phyloP scores from a whole-genome alignment of 1,284 basidiomycete genomes.

The Ganoderma lucidum region DNA sequence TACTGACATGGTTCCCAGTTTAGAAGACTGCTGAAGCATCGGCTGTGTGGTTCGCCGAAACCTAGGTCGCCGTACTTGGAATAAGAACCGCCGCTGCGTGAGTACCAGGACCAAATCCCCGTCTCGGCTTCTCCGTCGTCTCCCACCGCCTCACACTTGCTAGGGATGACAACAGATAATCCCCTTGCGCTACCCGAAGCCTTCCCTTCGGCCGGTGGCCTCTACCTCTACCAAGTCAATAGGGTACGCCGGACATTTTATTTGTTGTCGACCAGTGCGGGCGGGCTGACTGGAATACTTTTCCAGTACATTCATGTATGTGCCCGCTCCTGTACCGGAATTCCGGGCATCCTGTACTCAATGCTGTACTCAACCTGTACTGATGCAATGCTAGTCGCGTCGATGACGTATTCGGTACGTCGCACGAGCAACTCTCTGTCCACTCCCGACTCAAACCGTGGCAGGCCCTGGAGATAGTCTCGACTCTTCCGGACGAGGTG shows the following conservation, averaged over 20 bases:
- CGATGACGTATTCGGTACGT: not conserved
- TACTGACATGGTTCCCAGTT: not conserved
- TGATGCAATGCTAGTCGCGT: not conserved
- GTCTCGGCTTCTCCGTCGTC: not conserved
- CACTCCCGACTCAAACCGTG: not conserved
- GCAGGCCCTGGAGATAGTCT: not conserved
- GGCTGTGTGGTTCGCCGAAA: not conserved
- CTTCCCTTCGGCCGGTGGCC: not conserved
- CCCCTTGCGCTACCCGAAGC: not conserved
- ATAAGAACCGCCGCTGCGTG: not conserved
- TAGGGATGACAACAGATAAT: not conserved
- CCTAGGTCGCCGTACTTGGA: not conserved
- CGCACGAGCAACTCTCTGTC: not conserved
- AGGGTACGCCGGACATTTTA: not conserved
- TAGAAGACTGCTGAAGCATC: not conserved
- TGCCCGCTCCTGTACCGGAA: not conserved
- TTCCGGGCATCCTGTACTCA: not conserved
- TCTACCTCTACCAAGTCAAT: not conserved
- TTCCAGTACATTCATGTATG: not conserved
- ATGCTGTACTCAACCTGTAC: too few relatives aligned
- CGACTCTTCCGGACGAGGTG: constrained; percentile 1
- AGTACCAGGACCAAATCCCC: not conserved
- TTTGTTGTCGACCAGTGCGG: not conserved
- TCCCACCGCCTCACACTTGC: not conserved
- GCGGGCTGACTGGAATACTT: not conserved